Evolutionary conservation across 1,284 basidiomycete genomes (phyloP), one percentile per base, ranked within the genome.

Genomic region (Anthracocystis setariae): DNA sequence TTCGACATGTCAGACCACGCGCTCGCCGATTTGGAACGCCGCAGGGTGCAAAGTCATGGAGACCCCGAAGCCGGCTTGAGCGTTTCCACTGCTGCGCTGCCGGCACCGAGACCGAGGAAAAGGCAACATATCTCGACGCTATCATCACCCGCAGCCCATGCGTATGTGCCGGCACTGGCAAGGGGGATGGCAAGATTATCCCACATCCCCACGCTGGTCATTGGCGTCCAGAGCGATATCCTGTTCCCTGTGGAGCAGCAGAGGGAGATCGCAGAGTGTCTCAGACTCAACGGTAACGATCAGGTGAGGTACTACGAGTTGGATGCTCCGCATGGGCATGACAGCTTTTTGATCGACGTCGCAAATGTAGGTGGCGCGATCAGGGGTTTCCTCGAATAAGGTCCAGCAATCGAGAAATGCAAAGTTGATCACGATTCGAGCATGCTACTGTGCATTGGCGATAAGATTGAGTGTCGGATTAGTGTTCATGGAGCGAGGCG

Each of bases 211-310:
- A 89, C 88, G 1, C 87, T 99, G 25, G 88, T 99, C 1, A 87
- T 99, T 12, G 96, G 96, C 18, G 95, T 97, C 5, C 95, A 99
- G 85, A 92, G 90, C 78, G 95, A 99, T 79, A 94, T 98, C 39
- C 85, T 99, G 23, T 98, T 99, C 84, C 93, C 94, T 0, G 92
- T 98, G 7, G 94, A 98, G 80, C 95, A 98, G 84, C 96, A 98
- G 84, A 87, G 95, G 27, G 95, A 98, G 84, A 86, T 97, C 21
- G 93, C 91, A 4, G 94, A 98, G 83, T 94, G 94, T 27, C 84
- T 99, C 67, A 87, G 93, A 62, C 88, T 94, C 87, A 89, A 90
- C 2, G 95, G 95, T 0, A 82, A 82, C 48, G 84, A 88, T 20
- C 85, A 87, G 63, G 96, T 99, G 29, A 90, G 92, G 60, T 98